These are phyloP conservation scores for Jamesozyma gamospora DNA, from an alignment of 805 yeast species.

Conservation along the genomic window DNA sequence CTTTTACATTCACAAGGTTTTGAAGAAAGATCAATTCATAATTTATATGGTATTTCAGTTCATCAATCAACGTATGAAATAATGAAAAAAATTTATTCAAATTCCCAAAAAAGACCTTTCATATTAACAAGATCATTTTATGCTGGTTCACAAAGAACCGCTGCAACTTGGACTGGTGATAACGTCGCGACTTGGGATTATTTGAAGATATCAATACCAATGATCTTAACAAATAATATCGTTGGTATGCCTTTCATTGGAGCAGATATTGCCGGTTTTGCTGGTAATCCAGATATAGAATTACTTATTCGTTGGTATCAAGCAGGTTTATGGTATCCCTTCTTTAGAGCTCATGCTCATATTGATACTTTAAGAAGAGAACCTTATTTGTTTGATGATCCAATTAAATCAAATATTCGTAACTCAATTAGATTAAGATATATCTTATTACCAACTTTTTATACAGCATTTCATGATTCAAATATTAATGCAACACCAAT, in stretches of 20 bases:
- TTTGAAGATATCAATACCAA: constrained; percentile 69
- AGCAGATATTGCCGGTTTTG: constrained; percentile 95
- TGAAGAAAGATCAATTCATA: constrained; percentile 91
- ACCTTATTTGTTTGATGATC: constrained; percentile 80
- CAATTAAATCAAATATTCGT: constrained; percentile 53
- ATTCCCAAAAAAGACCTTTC: constrained; percentile 61
- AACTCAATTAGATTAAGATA: constrained; percentile 70
- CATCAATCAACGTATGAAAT: constrained; percentile 75
- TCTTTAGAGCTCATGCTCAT: constrained; percentile 94
- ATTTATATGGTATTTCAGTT: constrained; percentile 67
- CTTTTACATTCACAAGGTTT: constrained; percentile 63
- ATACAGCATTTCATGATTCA: constrained; percentile 66
- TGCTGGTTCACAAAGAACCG: constrained; percentile 84
- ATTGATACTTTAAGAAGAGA: constrained; percentile 87
- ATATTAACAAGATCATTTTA: constrained; percentile 76
- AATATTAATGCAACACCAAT: constrained; percentile 58
- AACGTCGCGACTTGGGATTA: constrained; percentile 91
- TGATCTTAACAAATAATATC: constrained; percentile 71
- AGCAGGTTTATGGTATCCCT: constrained; percentile 91
- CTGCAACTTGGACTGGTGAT: constrained; percentile 98
- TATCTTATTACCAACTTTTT: constrained; percentile 62
- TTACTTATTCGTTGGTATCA: constrained; percentile 90
- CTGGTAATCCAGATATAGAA: constrained; percentile 79
- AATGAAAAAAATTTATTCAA: constrained; percentile 39
- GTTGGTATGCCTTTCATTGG: constrained; percentile 90